Evolutionary conservation across 2,329 filamentous ascomycete species (phyloP), one percentile per base, ranked within the genome.

Genomic region (Aureobasidium sp.): DNA sequence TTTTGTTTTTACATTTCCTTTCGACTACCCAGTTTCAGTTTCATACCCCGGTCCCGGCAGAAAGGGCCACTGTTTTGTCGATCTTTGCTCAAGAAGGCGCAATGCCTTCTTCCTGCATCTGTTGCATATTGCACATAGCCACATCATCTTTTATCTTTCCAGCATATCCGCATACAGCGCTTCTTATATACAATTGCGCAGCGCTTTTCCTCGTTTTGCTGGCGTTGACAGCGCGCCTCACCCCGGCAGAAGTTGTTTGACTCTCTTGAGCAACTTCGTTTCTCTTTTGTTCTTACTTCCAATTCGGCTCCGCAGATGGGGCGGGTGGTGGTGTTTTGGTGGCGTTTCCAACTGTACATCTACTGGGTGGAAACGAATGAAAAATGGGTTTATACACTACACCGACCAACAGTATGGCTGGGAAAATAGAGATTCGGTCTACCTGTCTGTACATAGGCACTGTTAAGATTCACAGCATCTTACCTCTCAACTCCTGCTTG

Each of bases 21-120:
- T 32, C 46, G 46, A 26, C 34, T 46, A 34, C 34, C 36, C 42
- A 58, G 41, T 59, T 23, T 59, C 55, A 59, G 55, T 57, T 42
- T 13, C 57, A 60, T 60, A 60, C 57, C 57, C 53, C 57, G 46
- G 57, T 42, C 17, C 55, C 44, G 32, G 46, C 32, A 59, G 32
- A 47, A 46, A 57, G 42, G 55, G 36, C 57, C 46, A 50, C 36
- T 42, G 44, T 60, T 51, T 51, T 42, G 57, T 60, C 46, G 57
- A 51, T 60, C 44, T 51, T 60, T 42, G 56, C 56, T 50, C 29
- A 12, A 34, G 36, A 42, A 41, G 57, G 57, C 32, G 36, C 13
- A 26, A 23, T 12, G 26, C 46, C 57, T 60, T 50, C 20, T 32
- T 9, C 29, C 37, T 41, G 57, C 57, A 60, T 41, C 42, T 27